Evolutionary conservation across 331 rosid genomes (phyloP), one percentile per base, ranked within the genome.

Genomic region (Arachis monticola): DNA sequence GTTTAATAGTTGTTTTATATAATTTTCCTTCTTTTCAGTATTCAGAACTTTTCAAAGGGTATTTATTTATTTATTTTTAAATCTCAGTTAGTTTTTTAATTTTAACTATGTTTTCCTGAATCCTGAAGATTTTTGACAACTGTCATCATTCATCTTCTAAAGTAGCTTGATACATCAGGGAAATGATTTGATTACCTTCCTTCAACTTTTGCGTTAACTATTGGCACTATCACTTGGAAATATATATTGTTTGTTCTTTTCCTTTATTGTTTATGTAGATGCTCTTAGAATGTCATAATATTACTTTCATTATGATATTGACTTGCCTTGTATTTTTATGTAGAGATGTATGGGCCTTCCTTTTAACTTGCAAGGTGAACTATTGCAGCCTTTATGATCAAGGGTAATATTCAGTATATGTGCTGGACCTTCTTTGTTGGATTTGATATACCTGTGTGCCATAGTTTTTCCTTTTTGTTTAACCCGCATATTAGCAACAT

Each of bases 261-360:
- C 75, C 59, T 3, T 77, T 76, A 77, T 60, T 70, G 66, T 61
- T 73, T 45, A 69, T 35, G 31, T 14, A 22, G 81, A 56, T 74
- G 50, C 44, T 79, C 32, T 61, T 10, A 64, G 53, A 55, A 53
- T 62, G 17, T 70, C 64, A 73, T 9, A 68, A 63, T 42, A 55
- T 38, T 40, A 40, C 61, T 27, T 77, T 61, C 72, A 76, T 70
- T 44, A 56, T 71, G 40, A 22, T 47, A 44, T 72, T 77, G 35
- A 73, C 80, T 69, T 72, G 77, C 81, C 82, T 78, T 80, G 13
- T 65, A 6, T 76, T 85, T 77, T 58, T 83, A 67, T 62, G 76
- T 94, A 93, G 97, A 87, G 98, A 93, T 51, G 96, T 93, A 8
- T 93, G 98, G 98, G 95, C 98, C 76, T 91, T 94, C 85, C 64